Percentiles rank a stretch among this genome's conserved stretches.
phyloP scores from a whole-genome alignment of 306 rosid species.

The Pterocarpus santalinus region DNA sequence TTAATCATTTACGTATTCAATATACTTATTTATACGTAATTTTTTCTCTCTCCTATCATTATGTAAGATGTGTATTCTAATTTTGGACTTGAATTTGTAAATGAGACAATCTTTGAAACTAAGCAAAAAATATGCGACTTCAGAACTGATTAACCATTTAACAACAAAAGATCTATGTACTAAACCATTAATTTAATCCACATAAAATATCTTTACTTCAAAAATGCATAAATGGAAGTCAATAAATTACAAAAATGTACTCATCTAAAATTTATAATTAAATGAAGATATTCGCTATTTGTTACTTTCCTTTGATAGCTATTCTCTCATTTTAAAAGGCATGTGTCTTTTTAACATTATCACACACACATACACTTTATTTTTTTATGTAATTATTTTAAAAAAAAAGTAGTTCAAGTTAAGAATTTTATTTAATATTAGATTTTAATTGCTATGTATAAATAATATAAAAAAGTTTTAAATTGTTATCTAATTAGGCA shows the following conservation, averaged over 20 bases:
- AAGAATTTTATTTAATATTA: no score
- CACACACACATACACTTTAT: not conserved
- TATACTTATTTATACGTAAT: no score
- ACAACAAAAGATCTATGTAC: not conserved
- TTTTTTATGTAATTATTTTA: no score
- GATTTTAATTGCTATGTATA: no score
- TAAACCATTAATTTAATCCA: not conserved
- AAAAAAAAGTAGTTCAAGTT: no score
- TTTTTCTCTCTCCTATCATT: no score
- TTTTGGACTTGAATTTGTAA: not conserved
- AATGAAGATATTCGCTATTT: not conserved
- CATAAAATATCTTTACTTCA: not conserved
- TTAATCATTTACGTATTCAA: no score
- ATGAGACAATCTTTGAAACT: slow-evolving; percentile 22
- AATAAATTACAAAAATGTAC: not conserved
- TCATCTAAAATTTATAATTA: slow-evolving; percentile 4
- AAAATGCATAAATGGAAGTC: not conserved
- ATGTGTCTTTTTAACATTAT: not conserved
- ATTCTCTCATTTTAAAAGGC: slow-evolving; percentile 12
- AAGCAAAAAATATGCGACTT: slow-evolving; percentile 32
- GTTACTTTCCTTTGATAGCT: slow-evolving; percentile 18
- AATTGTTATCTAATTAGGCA: no score
- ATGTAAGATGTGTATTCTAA: not conserved
- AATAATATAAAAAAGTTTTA: no score
- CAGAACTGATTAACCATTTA: slow-evolving; percentile 10